phyloP scores from a whole-genome alignment of 371 early-diverging fungal genomes.

The Mucor mucedo region DNA sequence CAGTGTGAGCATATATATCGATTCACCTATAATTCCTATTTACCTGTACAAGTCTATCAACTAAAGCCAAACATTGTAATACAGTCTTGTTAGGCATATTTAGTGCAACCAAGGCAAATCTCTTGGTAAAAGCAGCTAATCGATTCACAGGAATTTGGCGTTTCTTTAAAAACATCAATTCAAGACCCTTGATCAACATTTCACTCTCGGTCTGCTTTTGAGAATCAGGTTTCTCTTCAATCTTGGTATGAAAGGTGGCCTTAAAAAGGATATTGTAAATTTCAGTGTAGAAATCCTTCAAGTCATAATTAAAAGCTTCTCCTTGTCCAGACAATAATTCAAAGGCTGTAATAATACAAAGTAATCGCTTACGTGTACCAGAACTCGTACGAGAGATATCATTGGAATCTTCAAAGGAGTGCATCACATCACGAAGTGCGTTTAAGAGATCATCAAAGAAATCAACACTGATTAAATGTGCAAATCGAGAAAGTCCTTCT shows the following conservation, averaged over 20 bases:
- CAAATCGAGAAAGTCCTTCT: constrained; percentile 90
- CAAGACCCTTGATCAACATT: constrained; percentile 78
- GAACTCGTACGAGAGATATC: constrained; percentile 44
- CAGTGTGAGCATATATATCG: too few relatives aligned
- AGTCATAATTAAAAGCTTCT: constrained; percentile 86
- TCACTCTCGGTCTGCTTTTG: constrained; percentile 72
- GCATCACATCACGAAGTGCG: constrained; percentile 81
- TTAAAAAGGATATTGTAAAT: constrained; percentile 79
- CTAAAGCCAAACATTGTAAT: constrained; percentile 38
- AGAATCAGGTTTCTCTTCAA: constrained; percentile 56
- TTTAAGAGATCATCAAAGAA: constrained; percentile 90
- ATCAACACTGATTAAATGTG: constrained; percentile 93
- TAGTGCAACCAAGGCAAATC: constrained; percentile 60
- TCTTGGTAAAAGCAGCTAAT: constrained; percentile 74
- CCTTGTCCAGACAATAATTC: constrained; percentile 87
- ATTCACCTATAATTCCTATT: neutral
- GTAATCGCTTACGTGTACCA: constrained; percentile 70
- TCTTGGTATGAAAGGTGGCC: constrained; percentile 67
- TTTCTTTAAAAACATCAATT: constrained; percentile 81
- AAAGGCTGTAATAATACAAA: constrained; percentile 88
- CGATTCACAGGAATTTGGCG: constrained; percentile 77
- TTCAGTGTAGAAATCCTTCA: constrained; percentile 82
- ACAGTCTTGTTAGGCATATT: constrained; percentile 56
- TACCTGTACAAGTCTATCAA: constrained; percentile 44
- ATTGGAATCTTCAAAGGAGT: constrained; percentile 39